phyloP scores from a whole-genome alignment of 2,329 filamentous ascomycete species.

The Pyrenophora seminiperda region DNA sequence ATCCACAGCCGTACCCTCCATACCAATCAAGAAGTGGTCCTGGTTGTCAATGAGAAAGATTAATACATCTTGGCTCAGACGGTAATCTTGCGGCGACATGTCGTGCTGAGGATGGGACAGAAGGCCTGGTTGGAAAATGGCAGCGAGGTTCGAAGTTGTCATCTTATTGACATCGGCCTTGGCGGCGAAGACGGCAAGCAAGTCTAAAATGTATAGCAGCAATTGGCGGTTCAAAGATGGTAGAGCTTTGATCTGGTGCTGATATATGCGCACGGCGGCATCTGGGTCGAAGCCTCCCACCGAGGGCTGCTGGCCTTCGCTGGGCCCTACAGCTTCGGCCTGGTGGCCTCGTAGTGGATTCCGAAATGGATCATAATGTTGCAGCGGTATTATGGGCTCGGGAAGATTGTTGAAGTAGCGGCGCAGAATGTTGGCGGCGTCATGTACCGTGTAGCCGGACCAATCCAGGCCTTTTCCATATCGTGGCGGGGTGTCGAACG shows the following conservation, averaged over 20 bases:
- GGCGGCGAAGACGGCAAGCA: slow-evolving; percentile 94
- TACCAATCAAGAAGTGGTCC: slow-evolving; percentile 96
- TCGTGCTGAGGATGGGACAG: slow-evolving; percentile 92
- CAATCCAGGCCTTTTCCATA: slow-evolving; percentile 97
- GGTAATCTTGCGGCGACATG: slow-evolving; percentile 93
- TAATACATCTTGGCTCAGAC: slow-evolving; percentile 92
- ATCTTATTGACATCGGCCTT: slow-evolving; percentile 97
- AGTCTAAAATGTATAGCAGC: slow-evolving; percentile 91
- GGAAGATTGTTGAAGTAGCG: slow-evolving; percentile 95
- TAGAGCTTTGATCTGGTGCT: slow-evolving; percentile 87
- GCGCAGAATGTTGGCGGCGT: slow-evolving; percentile 94
- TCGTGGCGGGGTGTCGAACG: slow-evolving; percentile 85
- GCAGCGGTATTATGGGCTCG: slow-evolving; percentile 92
- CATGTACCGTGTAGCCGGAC: slow-evolving; percentile 97
- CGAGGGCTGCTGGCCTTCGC: slow-evolving; percentile 67
- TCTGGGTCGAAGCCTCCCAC: slow-evolving; percentile 75
- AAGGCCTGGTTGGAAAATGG: slow-evolving; percentile 97
- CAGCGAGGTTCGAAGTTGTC: slow-evolving; percentile 91
- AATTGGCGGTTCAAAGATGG: slow-evolving; percentile 92
- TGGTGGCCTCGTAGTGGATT: slow-evolving; percentile 76
- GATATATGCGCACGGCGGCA: slow-evolving; percentile 80
- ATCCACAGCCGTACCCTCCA: slow-evolving; percentile 98
- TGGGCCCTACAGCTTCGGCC: slow-evolving; percentile 71
- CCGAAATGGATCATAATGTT: slow-evolving; percentile 90
- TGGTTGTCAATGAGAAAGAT: slow-evolving; percentile 99